Base-by-base conservation (phyloP, 352 stramenopile species). In the Globisporangium radiosum region DNA sequence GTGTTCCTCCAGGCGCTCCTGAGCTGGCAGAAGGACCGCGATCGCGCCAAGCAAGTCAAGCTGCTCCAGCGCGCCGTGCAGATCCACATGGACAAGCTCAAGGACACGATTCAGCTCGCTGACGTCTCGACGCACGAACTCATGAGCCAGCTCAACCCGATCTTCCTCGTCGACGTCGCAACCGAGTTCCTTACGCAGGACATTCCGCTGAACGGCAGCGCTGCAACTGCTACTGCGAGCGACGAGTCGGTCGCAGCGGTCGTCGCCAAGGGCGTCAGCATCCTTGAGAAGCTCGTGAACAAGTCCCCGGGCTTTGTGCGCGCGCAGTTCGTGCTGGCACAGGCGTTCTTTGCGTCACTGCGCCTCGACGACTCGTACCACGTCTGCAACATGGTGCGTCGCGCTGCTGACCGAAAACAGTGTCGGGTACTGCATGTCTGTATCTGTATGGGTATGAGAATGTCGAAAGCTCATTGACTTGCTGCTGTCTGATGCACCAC, bases 91-190 rank as follows among this genome's bases (percentile, higher is more conserved):
- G 75, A 90, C 63, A 82, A 75, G 39, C 69, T 94, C 48, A 94
- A 92, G 48, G 72, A 76, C 19, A 62, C 63, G 3, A 81, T 89
- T 40, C 76, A 88, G 54, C 64, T 74, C 14, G 72, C 70, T 1
- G 73, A 89, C 37, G 67, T 87, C 45, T 91, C 81, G 10, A 90
- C 75, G 0, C 77, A 90, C 62, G 81, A 91, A 47, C 74, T 81
- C 15, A 89, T 91, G 80, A 81, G 72, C 37, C 62, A 85, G 47
- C 68, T 96, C 6, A 94, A 97, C 47, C 90, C 90, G 6, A 66
- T 96, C 40, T 96, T 97, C 59, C 74, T 96, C 3, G 79, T 96
- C 13, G 84, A 97, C 49, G 75, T 97, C 36, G 85, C 88, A 1
- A 77, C 69, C 9, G 90, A 96, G 57, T 94, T 93, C 48, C 68